Evolutionary conservation across 2,329 filamentous ascomycete genomes (phyloP), one percentile per base, ranked within the genome.

Genomic region (Phyllosticta citrichinensis): DNA sequence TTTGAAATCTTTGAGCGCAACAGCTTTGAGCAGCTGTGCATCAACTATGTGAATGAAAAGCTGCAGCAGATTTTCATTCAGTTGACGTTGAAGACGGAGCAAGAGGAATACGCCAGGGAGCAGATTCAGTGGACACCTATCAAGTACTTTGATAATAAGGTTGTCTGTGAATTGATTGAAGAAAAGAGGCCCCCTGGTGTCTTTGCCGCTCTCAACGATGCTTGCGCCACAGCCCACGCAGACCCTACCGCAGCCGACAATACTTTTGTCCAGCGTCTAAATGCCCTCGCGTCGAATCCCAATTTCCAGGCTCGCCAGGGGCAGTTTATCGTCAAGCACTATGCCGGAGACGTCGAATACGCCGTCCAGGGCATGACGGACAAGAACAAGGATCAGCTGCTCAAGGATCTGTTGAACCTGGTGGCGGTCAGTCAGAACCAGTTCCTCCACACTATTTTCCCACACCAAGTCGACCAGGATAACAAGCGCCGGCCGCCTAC

Each of bases 21-120:
- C 78, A 97, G 93, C 78, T 99, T 99, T 69, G 94, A 99, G 73
- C 94, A 99, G 74, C 82, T 99, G 5, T 99, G 94, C 79, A 99
- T 99, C 81, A 99, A 99, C 76, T 99, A 99, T 76, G 97, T 95
- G 64, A 99, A 99, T 75, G 94, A 99, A 74, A 99, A 97, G 74
- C 84, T 99, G 62, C 94, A 99, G 76, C 94, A 99, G 71, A 97
- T 99, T 69, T 99, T 99, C 73, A 99, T 99, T 67, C 94, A 99
- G 75, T 80, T 99, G 68, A 99, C 94, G 0, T 76, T 99, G 64
- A 96, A 96, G 79, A 88, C 94, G 0, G 94, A 99, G 74, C 94
- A 99, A 77, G 94, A 99, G 68, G 94, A 99, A 74, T 99, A 99
- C 70, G 91, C 88, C 17, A 82, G 89, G 56, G 94, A 99, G 75